phyloP scores from a whole-genome alignment of 768 basidiomycete genomes.

The Mycena sanguinolenta region DNA sequence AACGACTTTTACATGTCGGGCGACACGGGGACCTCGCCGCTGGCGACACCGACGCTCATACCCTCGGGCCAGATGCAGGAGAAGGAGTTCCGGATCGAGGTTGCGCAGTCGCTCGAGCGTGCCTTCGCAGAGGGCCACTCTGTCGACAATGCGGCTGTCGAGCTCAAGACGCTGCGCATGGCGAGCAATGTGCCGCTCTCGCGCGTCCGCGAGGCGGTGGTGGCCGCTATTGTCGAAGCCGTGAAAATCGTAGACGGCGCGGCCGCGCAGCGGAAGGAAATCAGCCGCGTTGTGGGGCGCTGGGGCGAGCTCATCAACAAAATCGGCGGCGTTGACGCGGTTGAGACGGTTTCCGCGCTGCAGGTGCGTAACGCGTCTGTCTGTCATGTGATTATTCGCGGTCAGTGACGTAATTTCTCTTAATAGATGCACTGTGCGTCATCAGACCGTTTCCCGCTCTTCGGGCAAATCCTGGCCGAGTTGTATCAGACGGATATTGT shows the following conservation, averaged over 20 bases:
- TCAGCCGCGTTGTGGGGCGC: conserved; percentile 70
- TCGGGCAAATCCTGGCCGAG: conserved; percentile 87
- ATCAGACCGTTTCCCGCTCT: conserved; percentile 76
- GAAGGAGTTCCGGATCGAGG: conserved; percentile 82
- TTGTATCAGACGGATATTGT: conserved; percentile 94
- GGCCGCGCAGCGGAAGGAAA: conserved; percentile 72
- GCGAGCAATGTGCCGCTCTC: conserved; percentile 92
- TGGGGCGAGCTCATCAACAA: conserved; percentile 89
- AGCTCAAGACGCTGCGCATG: conserved; percentile 97
- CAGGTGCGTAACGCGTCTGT: conserved; percentile 74
- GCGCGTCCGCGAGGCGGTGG: conserved; percentile 90
- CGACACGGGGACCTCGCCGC: conserved; percentile 2
- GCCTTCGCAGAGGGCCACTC: conserved; percentile 94
- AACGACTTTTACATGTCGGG: not conserved
- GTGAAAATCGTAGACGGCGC: conserved; percentile 73
- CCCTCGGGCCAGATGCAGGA: conserved; percentile 60
- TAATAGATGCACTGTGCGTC: conserved; percentile 73
- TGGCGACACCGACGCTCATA: conserved; percentile 15
- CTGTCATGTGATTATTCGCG: not conserved
- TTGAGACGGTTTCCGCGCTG: conserved; percentile 82
- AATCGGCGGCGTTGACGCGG: conserved; percentile 86
- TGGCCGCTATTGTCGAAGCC: conserved; percentile 83
- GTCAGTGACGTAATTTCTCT: not conserved
- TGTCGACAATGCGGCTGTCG: conserved; percentile 93
- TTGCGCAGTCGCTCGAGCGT: conserved; percentile 87